Base-by-base conservation (phyloP, 1,284 basidiomycete species). In the Neolentinus lepideus region DNA sequence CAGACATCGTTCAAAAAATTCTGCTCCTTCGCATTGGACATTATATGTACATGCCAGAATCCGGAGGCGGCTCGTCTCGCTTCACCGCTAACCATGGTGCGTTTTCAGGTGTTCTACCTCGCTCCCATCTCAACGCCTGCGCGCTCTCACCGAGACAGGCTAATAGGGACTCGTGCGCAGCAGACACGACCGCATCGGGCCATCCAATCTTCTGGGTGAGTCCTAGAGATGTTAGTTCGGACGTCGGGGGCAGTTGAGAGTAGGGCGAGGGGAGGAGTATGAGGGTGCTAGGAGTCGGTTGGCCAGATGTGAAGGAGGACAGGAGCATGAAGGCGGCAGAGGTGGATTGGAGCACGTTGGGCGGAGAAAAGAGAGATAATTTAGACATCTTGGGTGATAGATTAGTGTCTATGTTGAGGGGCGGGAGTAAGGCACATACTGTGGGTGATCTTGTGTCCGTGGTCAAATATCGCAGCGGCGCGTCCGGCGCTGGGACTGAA, bases 1-100 rank as follows among this genome's bases (percentile, higher is more conserved):
- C n/a, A n/a, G n/a, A n/a, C n/a, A n/a, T n/a, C n/a, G n/a, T n/a
- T n/a, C n/a, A n/a, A n/a, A n/a, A n/a, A n/a, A n/a, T n/a, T n/a
- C n/a, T n/a, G n/a, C n/a, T n/a, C n/a, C n/a, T n/a, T n/a, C n/a
- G n/a, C n/a, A n/a, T n/a, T n/a, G n/a, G n/a, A n/a, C n/a, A n/a
- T 58, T 62, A 84, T 54, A 84, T 81, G 61, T 84, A 83, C 81
- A 83, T 83, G 21, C 77, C 71, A 1, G 76, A 76, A 29, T 84
- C 81, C 11, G 77, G 76, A 35, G 76, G 60, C 43, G 75, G 69
- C 22, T 61, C 59, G 24, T 60, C 57, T 54, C 59, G 38, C 57
- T 51, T 54, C 29, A 26, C 47, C 31, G 48, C 36, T 48, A 36
- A 22, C 24, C 33, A 29, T 14, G 51, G 54, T 21, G 22, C 55